These are phyloP conservation scores for Cucumis hystrix DNA, from an alignment of 306 rosid genomes.

Conservation along the genomic window DNA sequence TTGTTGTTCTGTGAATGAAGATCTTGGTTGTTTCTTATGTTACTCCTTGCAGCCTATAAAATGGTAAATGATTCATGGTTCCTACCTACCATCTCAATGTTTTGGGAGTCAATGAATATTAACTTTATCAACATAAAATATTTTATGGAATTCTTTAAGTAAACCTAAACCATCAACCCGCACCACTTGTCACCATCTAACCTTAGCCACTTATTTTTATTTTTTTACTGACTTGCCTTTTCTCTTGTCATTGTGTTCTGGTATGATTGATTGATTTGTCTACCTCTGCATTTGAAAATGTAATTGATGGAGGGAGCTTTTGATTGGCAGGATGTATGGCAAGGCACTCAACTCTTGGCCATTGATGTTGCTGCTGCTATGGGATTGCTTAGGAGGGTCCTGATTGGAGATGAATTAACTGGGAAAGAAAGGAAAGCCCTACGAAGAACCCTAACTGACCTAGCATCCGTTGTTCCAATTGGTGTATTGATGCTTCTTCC, in stretches of 20 bases:
- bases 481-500: conserved; percentile 95
- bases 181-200: not conserved
- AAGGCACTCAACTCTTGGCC: conserved; percentile 94
- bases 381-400: conserved; percentile 60
- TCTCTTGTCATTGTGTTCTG: not conserved
- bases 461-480: conserved; percentile 91
- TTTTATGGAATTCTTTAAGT: not conserved
- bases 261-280: not conserved
- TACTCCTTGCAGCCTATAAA: not conserved
- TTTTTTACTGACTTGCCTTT: not conserved
- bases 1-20: too few species aligned
- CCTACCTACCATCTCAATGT: not conserved
- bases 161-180: not conserved
- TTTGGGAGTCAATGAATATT: not conserved
- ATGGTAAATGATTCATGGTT: not conserved
- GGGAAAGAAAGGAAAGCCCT: conserved; percentile 79
- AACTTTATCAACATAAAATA: not conserved
- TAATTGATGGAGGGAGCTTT: not conserved
- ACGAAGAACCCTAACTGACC: conserved; percentile 76
- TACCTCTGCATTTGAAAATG: not conserved
- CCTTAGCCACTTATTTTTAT: not conserved
- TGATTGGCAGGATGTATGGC: conserved; percentile 79
- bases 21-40: too few species aligned
- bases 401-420: conserved; percentile 79
- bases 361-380: conserved; percentile 68